phyloP scores from a whole-genome alignment of 73 alveolate species.

The Diophrys sp. region DNA sequence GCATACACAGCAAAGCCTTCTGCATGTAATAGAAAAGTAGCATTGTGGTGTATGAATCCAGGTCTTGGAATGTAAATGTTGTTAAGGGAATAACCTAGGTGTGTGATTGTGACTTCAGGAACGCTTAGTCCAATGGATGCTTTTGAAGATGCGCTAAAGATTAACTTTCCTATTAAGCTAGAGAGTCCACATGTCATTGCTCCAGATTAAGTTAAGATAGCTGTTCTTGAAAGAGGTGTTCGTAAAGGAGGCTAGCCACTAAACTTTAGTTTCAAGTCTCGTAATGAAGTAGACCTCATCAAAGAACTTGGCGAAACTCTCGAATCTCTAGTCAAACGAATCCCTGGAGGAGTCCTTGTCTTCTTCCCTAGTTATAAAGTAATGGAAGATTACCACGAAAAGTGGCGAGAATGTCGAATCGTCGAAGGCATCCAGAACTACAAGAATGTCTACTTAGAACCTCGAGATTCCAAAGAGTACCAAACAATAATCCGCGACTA shows the following conservation, averaged over 20 bases:
- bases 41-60: conserved; percentile 25
- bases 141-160: conserved; percentile 4
- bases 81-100: conserved; percentile 10
- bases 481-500: conserved; percentile 14
- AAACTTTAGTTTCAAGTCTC: conserved; percentile 61
- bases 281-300: conserved; percentile 68
- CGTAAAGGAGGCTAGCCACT: no score
- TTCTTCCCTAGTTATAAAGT: conserved; percentile 78
- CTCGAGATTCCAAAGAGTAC: no score
- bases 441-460: conserved; percentile 50
- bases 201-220: conserved; percentile 35
- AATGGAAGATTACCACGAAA: conserved; percentile 52
- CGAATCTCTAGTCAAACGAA: conserved; percentile 53
- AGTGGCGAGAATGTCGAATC: conserved; percentile 54
- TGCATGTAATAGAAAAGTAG: conserved; percentile 18
- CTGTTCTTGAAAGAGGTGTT: conserved; percentile 47
- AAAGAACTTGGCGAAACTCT: conserved; percentile 72
- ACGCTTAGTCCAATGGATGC: conserved; percentile 28
- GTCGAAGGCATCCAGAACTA: conserved; percentile 26
- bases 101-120: conserved; percentile 30
- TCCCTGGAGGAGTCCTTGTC: conserved; percentile 85
- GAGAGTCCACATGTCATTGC: conserved; percentile 24
- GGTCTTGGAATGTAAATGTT: conserved; percentile 13
- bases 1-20: neutral
- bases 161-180: conserved; percentile 9